Base-by-base conservation (phyloP, 257 asterid species). In the Solanum virginianum region DNA sequence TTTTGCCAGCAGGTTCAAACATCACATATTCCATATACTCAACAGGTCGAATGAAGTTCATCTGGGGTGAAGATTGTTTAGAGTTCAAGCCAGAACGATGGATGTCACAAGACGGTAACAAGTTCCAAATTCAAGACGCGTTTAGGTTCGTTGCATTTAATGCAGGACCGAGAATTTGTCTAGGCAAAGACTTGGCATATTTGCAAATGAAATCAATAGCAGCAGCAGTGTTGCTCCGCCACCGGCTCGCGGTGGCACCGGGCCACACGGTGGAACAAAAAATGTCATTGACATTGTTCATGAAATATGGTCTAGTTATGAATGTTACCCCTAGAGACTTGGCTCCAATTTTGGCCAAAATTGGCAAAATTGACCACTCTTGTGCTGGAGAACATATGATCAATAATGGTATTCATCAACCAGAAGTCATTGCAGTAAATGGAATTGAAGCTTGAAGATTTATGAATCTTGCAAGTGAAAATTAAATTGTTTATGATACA, bases 71-170 rank as follows among this genome's bases (percentile, higher is more conserved):
- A 14, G 93, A 93, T 36, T 88, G 90, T 56, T 74, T 92, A 6
- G 92, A 92, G 53, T 93, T 93, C 29, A 87, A 82, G 84, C 97
- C 97, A 9, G 97, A 92, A 51, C 87, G 97, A 11, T 93, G 97
- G 97, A 83, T 93, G 39, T 88, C 94, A 18, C 47, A 83, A 51
- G 92, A 92, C 6, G 93, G 86, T 24, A 72, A 81, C 68, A 91
- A 83, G 22, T 91, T 85, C 56, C 91, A 87, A 45, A 26, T 63
- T 1, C 91, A 90, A 14, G 93, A 92, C 10, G 88, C 88, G 11
- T 92, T 88, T 17, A 88, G 88, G 36, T 92, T 91, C 5, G 93
- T 92, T 0, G 90, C 95, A 0, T 92, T 92, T 63, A 92, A 92
- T 43, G 95, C 94, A 1, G 95, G 95, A 6, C 95, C 95, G 2